These are phyloP conservation scores for Colletotrichum sp. DNA, from an alignment of 2,329 filamentous ascomycete species.

Conservation along the genomic window DNA sequence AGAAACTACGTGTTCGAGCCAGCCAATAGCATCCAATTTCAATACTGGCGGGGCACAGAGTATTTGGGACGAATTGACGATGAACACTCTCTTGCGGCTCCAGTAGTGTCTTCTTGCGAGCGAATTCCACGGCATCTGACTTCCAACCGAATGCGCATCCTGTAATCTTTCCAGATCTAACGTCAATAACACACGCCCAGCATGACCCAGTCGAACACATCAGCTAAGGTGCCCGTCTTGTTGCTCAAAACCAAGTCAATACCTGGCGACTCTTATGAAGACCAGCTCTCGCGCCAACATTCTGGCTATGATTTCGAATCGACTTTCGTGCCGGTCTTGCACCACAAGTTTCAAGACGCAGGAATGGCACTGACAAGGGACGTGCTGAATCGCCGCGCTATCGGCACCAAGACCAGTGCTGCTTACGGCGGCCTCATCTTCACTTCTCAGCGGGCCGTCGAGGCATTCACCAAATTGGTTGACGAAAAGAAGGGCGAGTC, in stretches of 20 bases:
- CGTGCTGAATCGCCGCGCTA: slow-evolving; percentile 48
- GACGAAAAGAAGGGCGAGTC: slow-evolving; percentile 50
- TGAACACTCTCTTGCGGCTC: not conserved
- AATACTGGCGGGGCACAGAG: not conserved
- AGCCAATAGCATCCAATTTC: not conserved
- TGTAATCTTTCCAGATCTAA: not conserved
- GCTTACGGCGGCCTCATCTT: slow-evolving; percentile 81
- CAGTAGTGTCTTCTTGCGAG: not conserved
- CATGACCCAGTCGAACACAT: slow-evolving; percentile 6
- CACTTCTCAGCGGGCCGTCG: slow-evolving; percentile 83
- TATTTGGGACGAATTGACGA: not conserved
- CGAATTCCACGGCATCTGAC: not conserved
- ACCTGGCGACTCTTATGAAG: slow-evolving; percentile 74
- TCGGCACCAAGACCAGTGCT: slow-evolving; percentile 39
- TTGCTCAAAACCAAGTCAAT: slow-evolving; percentile 79
- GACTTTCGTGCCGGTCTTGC: slow-evolving; percentile 76
- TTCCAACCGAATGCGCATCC: not conserved
- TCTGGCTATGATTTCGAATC: slow-evolving; percentile 59
- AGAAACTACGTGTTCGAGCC: slow-evolving; percentile 1
- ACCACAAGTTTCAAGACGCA: slow-evolving; percentile 68
- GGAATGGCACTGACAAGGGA: slow-evolving; percentile 58
- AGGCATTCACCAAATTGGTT: slow-evolving; percentile 72
- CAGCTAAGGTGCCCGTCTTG: slow-evolving; percentile 59
- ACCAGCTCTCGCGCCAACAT: slow-evolving; percentile 59
- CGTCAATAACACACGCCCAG: not conserved